phyloP scores from a whole-genome alignment of 495 filamentous ascomycete genomes.

The Trichocladium uniseriatum region DNA sequence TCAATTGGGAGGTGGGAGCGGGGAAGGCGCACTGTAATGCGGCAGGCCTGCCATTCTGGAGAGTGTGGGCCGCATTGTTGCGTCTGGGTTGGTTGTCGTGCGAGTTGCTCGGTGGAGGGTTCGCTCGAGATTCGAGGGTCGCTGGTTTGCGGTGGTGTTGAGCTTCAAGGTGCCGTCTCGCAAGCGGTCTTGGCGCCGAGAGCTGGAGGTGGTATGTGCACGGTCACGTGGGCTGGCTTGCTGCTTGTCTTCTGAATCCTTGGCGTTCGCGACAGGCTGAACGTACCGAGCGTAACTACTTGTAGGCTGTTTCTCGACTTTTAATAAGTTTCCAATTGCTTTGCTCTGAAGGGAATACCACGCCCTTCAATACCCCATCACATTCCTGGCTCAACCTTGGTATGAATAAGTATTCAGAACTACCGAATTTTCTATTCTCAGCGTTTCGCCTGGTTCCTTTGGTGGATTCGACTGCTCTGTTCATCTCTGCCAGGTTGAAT shows the following conservation, averaged over 20 bases:
- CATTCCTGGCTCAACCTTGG: no score
- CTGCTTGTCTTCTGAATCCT: not conserved
- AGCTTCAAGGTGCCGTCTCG: conserved; percentile 1
- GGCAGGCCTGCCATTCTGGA: conserved; percentile 36
- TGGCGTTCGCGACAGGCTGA: not conserved
- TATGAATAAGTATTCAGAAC: no score
- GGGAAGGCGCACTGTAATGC: conserved; percentile 32
- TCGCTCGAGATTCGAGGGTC: not conserved
- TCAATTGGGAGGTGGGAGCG: not conserved
- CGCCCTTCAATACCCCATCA: no score
- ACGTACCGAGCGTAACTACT: no score
- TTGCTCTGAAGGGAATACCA: no score
- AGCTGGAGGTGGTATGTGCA: not conserved
- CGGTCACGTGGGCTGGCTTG: not conserved
- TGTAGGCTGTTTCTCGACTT: no score
- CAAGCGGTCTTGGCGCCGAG: conserved; percentile 11
- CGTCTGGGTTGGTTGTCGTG: not conserved
- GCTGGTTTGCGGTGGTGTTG: not conserved
- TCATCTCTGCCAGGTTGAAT: no score
- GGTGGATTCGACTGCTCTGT: no score
- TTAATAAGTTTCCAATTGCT: not conserved
- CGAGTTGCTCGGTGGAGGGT: not conserved
- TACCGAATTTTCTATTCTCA: no score
- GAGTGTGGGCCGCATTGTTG: not conserved
- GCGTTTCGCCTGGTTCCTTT: no score